Evolutionary conservation across 2,329 filamentous ascomycete genomes (phyloP).

Genomic region (Bertia moriformis): DNA sequence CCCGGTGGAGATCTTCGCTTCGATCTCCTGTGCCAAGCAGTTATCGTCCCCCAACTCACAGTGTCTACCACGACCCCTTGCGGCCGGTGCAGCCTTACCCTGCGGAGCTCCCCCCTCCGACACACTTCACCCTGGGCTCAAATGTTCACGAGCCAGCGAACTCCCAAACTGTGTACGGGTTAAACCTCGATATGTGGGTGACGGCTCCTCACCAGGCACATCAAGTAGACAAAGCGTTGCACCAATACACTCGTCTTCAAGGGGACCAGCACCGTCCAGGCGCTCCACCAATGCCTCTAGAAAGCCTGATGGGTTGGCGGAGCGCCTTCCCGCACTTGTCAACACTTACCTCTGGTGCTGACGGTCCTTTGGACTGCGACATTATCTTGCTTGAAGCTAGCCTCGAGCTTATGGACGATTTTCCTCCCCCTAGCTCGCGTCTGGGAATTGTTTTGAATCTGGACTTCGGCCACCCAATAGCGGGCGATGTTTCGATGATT

Average conservation of each 20-base stretch:
- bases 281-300: conserved; percentile 18
- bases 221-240: conserved; percentile 20
- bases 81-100: conserved; percentile 15
- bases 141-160: background rate
- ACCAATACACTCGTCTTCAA: conserved; percentile 25
- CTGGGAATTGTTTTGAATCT: conserved; percentile 24
- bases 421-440: conserved; percentile 20
- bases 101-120: conserved; percentile 16
- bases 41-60: conserved; percentile 11
- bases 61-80: conserved; percentile 14
- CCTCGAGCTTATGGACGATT: conserved; percentile 24
- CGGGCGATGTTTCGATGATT: conserved; percentile 14
- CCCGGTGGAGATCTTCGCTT: background rate
- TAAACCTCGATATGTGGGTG: conserved; percentile 29
- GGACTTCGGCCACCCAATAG: conserved; percentile 18
- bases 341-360: conserved; percentile 15
- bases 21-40: conserved; percentile 3
- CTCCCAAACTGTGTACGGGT: conserved; percentile 12
- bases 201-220: conserved; percentile 17
- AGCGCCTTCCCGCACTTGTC: conserved; percentile 21
- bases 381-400: conserved; percentile 25
- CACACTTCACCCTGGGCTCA: conserved; percentile 2
- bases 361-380: conserved; percentile 19
- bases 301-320: conserved; percentile 22
- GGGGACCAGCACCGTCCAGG: conserved; percentile 17